Evolutionary conservation across 805 yeast genomes (phyloP).

Genomic region (Saccharomycopsis synnaedendra): DNA sequence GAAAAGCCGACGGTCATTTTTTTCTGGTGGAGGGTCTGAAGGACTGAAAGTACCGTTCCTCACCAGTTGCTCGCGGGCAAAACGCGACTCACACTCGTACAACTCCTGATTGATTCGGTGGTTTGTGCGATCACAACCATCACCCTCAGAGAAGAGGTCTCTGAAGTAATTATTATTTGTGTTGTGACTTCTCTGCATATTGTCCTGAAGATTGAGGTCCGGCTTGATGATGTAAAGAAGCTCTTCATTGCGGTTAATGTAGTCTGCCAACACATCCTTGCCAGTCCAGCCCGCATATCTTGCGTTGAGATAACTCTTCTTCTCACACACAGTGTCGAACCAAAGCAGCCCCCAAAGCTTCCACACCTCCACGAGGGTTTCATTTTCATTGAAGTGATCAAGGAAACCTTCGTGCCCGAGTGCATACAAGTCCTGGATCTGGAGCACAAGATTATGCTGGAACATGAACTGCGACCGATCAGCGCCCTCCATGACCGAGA

Average conservation of each 20-base stretch:
- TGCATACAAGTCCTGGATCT: slow-evolving; percentile 19
- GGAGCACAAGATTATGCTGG: slow-evolving; percentile 12
- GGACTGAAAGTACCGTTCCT: slow-evolving; percentile 3
- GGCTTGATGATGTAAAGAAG: slow-evolving; percentile 13
- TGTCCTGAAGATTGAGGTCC: slow-evolving; percentile 13
- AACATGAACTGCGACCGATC: slow-evolving; percentile 11
- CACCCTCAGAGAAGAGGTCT: slow-evolving; percentile 16
- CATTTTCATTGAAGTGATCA: slow-evolving; percentile 44
- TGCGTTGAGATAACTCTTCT: slow-evolving; percentile 23
- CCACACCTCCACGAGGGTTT: slow-evolving; percentile 67
- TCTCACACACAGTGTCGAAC: slow-evolving; percentile 51
- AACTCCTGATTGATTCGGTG: slow-evolving; percentile 10
- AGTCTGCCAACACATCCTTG: slow-evolving; percentile 15
- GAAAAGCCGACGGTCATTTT: slow-evolving; percentile 13
- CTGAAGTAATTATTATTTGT: slow-evolving; percentile 16
- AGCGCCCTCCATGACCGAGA: slow-evolving; percentile 11
- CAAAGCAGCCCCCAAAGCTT: slow-evolving; percentile 78
- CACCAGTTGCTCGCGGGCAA: slow-evolving; percentile 3
- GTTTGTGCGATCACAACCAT: slow-evolving; percentile 15
- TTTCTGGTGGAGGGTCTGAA: slow-evolving; percentile 3
- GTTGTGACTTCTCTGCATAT: slow-evolving; percentile 14
- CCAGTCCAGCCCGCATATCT: slow-evolving; percentile 17
- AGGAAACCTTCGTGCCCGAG: slow-evolving; percentile 29
- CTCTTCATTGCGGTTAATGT: slow-evolving; percentile 14
- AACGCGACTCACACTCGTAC: slow-evolving; percentile 9